phyloP scores from a whole-genome alignment of 2,329 filamentous ascomycete genomes.

The Emydomyces testavorans region DNA sequence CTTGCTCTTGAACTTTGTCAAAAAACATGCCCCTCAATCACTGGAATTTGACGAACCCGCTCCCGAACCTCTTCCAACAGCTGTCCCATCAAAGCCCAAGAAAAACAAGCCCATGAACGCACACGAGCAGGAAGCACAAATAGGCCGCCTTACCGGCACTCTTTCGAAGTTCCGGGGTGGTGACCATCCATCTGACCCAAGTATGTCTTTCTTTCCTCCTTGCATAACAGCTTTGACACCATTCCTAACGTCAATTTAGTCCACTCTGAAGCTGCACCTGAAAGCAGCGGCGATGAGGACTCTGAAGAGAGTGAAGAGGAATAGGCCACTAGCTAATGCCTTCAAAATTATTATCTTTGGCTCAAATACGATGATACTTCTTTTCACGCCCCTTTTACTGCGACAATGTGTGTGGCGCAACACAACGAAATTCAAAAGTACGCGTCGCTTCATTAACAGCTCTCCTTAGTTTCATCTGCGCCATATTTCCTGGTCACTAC shows the following conservation, averaged over 20 bases:
- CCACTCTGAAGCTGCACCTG: slow-evolving; percentile 34
- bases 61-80: slow-evolving; percentile 24
- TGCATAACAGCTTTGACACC: not conserved
- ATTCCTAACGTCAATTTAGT: slow-evolving; percentile 17
- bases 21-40: slow-evolving; percentile 36
- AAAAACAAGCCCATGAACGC: slow-evolving; percentile 45
- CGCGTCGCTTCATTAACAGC: not conserved
- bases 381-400: no score
- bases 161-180: slow-evolving; percentile 37
- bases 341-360: no score
- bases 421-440: not conserved
- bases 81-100: slow-evolving; percentile 35
- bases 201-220: slow-evolving; percentile 11
- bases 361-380: no score
- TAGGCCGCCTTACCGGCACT: slow-evolving; percentile 38
- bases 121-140: slow-evolving; percentile 40
- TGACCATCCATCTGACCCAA: slow-evolving; percentile 33
- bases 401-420: not conserved
- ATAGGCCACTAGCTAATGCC: slow-evolving; percentile 22
- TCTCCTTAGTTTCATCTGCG: not conserved
- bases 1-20: slow-evolving; percentile 38
- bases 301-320: slow-evolving; percentile 42
- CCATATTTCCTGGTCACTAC: not conserved
- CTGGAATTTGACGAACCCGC: slow-evolving; percentile 34
- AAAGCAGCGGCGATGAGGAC: slow-evolving; percentile 39